A percentile compares a stretch with the other conserved stretches of the same genome.
Conservation (phyloP, 2,329 filamentous ascomycete genomes). For the Aspergillus arachidicola region DNA sequence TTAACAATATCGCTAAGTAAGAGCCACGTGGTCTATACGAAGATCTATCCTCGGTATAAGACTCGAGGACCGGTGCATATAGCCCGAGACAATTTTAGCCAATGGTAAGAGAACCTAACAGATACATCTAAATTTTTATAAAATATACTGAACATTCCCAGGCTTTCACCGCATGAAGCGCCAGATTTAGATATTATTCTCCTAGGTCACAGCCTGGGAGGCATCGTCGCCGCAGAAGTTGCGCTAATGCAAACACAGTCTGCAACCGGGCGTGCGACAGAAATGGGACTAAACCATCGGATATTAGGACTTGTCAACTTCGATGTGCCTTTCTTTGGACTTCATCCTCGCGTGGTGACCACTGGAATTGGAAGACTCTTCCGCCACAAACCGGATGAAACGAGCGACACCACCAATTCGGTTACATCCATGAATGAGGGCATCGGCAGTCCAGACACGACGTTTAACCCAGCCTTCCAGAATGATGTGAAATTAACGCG, state of each 20-base stretch:
- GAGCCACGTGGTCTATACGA: conserved; percentile 81
- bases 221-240: conserved; percentile 78
- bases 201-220: conserved; percentile 88
- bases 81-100: conserved; percentile 80
- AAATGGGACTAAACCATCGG: conserved; percentile 59
- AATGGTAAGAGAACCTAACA: conserved; percentile 55
- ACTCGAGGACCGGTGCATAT: conserved; percentile 55
- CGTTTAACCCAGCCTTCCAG: conserved; percentile 8
- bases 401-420: neutral
- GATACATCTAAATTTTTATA: conserved; percentile 10
- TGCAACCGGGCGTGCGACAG: neutral
- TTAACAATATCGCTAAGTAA: conserved; percentile 68
- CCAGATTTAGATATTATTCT: conserved; percentile 76
- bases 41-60: conserved; percentile 55
- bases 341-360: conserved; percentile 85
- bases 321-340: conserved; percentile 83
- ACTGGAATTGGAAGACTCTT: conserved; percentile 81
- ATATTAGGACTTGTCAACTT: conserved; percentile 81
- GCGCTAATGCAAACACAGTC: conserved; percentile 55
- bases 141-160: conserved; percentile 24
- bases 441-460: neutral
- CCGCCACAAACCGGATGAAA: conserved; percentile 25
- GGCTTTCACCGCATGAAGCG: conserved; percentile 75
- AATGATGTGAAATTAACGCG: conserved; percentile 8
- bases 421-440: neutral